Evolutionary conservation across 108 stramenopile genomes (phyloP), one percentile per base, ranked within the genome.

Genomic region (Schizochytrium sp.): DNA sequence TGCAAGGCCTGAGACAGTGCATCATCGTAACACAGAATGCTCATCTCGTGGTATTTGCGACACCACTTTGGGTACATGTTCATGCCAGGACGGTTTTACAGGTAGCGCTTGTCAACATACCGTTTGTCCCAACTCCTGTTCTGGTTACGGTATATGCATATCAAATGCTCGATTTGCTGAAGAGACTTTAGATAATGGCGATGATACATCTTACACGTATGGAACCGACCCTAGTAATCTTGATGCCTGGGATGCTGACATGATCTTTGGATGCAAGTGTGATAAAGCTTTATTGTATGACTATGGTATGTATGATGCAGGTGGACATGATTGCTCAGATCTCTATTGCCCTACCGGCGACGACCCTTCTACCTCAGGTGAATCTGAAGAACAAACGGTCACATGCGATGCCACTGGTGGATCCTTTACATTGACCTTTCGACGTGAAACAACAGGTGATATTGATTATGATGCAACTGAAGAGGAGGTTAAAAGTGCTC

Each of bases 121-220:
- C 2, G 55, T 91, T 28, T 95, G 95, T 61, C 56, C 56, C 73
- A 53, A 88, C 76, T 46, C 73, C 72, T 96, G 95, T 93, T 93
- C 88, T 72, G 95, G 95, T 73, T 94, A 95, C 89, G 95, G 94
- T 49, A 93, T 92, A 19, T 96, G 95, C 69, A 92, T 95, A 94
- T 89, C 93, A 41, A 93, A 94, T 88, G 91, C 87, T 55, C 90
- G 93, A 49, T 91, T 94, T 49, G 95, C 95, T 4, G 91, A 90
- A 49, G 72, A 91, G 49, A 94, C 91, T 3, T 38, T 56, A 19
- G n/a, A 53, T 12, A 95, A 95, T 57, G 95, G 94, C 15, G 93
- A 93, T 13, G 93, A 92, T 19, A 93, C 91, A 3, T 91, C 94
- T 45, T 93, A 88, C 88, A 92, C 91, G 17, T 94, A 94, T 64